Base-by-base conservation (phyloP, 2,329 filamentous ascomycete species). In the Emmonsiellopsis sp. region DNA sequence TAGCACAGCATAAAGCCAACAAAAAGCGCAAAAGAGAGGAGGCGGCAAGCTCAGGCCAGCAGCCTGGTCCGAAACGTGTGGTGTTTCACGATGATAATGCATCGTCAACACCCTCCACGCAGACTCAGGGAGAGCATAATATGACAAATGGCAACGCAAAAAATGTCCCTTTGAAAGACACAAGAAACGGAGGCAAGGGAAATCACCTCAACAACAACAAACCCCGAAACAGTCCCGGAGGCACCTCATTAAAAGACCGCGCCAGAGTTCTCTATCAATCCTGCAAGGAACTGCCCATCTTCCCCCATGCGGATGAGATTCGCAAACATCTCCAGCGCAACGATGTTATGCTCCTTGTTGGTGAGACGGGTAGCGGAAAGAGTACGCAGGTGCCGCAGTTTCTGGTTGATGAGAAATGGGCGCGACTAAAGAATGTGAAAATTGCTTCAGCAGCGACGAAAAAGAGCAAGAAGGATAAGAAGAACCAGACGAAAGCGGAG, bases 341-440 rank as follows among this genome's bases (percentile, higher is more conserved):
- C 57, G 82, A 94, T 62, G 82, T 95, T 1, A 79, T 98, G 50
- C 77, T 98, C 0, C 74, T 98, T 11, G 86, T 93, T 2, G 92
- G 92, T 73, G 92, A 97, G 69, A 98, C 93, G 0, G 93, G 93
- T 67, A 95, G 88, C 11, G 93, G 93, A 66, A 98, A 98, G 72
- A 94, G 88, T 74, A 98, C 93, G 0, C 93, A 98, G 70, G 85
- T 96, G 0, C 92, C 93, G 0, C 93, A 97, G 64, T 96, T 95
- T 57, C 74, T 98, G 6, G 81, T 86, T 45, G 73, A 77, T 31
- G 87, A 96, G 63, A 71, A 81, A 6, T 97, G 91, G 90, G 95
- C 90, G 67, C 77, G 74, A 52, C 79, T 77, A 37, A 77, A 76
- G 54, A 81, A 70, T 54, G 77, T 82, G 45, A 79, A 73, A 49